These are phyloP conservation scores for Beauveria varroae DNA, from an alignment of 2,329 filamentous ascomycete genomes.

Conservation along the genomic window DNA sequence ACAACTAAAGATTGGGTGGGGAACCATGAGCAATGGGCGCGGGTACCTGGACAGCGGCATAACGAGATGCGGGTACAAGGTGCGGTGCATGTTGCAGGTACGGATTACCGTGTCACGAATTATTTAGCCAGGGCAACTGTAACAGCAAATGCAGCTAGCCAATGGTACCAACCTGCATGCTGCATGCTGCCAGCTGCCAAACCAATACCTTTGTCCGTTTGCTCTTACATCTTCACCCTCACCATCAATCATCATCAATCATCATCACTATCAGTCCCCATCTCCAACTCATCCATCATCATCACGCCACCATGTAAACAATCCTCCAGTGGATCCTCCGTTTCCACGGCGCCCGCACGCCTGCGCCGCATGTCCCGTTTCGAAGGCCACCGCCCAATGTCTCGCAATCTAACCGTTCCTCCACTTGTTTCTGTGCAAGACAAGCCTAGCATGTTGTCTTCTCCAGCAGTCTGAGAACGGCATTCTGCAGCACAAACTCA, in stretches of 20 bases:
- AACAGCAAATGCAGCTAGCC: too few relatives aligned
- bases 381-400: not conserved
- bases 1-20: not conserved
- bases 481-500: not conserved
- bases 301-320: not conserved
- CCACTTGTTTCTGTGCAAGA: not conserved
- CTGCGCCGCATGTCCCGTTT: not conserved
- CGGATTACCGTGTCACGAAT: too few relatives aligned
- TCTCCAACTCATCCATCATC: not conserved
- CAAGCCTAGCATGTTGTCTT: not conserved
- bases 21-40: not conserved
- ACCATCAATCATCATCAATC: not conserved
- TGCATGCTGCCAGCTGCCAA: not conserved
- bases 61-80: not conserved
- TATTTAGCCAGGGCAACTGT: too few relatives aligned
- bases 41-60: not conserved
- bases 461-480: not conserved
- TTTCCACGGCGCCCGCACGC: constrained; percentile 5
- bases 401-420: constrained; percentile 8
- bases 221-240: not conserved
- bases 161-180: too few relatives aligned
- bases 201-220: not conserved
- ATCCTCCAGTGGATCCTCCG: not conserved
- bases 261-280: not conserved
- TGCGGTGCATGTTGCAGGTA: too few relatives aligned